Evolutionary conservation across 2,329 filamentous ascomycete genomes (phyloP).

Genomic region (Orbilia quercus): DNA sequence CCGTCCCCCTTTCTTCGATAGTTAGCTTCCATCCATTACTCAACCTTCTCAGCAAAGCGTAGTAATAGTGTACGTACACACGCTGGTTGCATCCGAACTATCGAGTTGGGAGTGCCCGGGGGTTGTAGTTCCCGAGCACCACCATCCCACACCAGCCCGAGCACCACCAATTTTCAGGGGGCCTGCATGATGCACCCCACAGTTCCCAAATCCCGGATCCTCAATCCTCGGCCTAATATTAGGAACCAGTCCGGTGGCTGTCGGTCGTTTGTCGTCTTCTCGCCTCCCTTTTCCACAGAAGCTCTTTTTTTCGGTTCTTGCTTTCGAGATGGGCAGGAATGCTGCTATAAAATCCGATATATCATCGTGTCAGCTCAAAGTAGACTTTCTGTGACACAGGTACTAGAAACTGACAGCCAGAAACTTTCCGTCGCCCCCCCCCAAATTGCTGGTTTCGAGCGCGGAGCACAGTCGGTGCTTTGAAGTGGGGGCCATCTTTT

Average conservation of each 20-base stretch:
- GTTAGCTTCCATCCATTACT: neutral
- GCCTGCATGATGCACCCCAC: slow-evolving; percentile 55
- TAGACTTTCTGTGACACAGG: slow-evolving; percentile 12
- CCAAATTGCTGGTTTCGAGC: slow-evolving; percentile 12
- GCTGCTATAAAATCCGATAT: slow-evolving; percentile 16
- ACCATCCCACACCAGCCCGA: slow-evolving; percentile 6
- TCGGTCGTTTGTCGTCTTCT: slow-evolving; percentile 29
- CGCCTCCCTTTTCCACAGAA: slow-evolving; percentile 26
- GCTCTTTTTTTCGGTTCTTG: slow-evolving; percentile 7
- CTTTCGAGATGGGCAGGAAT: neutral
- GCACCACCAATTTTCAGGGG: slow-evolving; percentile 43
- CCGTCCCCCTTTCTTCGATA: slow-evolving; percentile 44
- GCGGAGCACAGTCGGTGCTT: slow-evolving; percentile 24
- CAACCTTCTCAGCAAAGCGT: neutral
- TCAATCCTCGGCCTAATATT: slow-evolving; percentile 42
- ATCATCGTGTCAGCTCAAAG: neutral
- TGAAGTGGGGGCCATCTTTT: slow-evolving; percentile 23
- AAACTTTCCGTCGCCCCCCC: slow-evolving; percentile 2
- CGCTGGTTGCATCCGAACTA: no score
- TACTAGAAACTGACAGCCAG: neutral
- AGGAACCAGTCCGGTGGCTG: slow-evolving; percentile 50
- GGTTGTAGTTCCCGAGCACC: slow-evolving; percentile 2
- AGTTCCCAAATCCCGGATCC: slow-evolving; percentile 55
- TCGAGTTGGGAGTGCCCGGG: no score
- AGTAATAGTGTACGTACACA: no score